A percentile compares a stretch with the other conserved stretches of the same genome.
These are phyloP conservation scores for Arthrinium puccinioides DNA, from an alignment of 2,329 filamentous ascomycete species.

Conservation along the genomic window DNA sequence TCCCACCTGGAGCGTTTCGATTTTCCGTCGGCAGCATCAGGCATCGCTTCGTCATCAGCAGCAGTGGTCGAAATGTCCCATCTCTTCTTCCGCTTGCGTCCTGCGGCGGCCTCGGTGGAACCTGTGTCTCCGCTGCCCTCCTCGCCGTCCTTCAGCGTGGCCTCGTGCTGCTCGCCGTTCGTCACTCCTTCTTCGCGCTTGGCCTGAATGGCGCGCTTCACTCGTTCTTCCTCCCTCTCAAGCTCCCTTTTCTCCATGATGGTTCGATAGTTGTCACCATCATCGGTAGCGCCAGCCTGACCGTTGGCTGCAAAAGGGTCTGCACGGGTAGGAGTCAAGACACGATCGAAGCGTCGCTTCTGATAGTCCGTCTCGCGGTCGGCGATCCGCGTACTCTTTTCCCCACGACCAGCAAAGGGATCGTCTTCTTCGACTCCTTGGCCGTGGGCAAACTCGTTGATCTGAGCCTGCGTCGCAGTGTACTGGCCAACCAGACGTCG, in stretches of 20 bases:
- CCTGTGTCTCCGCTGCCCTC: slow-evolving; percentile 69
- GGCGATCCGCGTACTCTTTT: slow-evolving; percentile 84
- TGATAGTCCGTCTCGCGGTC: slow-evolving; percentile 97
- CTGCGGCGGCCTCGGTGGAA: slow-evolving; percentile 54
- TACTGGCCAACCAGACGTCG: slow-evolving; percentile 88
- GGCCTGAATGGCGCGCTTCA: slow-evolving; percentile 72
- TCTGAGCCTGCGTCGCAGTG: slow-evolving; percentile 83
- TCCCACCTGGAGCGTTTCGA: slow-evolving; percentile 83
- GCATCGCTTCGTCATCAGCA: slow-evolving; percentile 39
- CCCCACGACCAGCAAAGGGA: slow-evolving; percentile 70
- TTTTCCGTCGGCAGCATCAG: slow-evolving; percentile 48
- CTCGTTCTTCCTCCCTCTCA: slow-evolving; percentile 87
- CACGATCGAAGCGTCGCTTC: slow-evolving; percentile 86
- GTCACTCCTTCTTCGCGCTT: slow-evolving; percentile 51
- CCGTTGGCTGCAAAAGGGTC: slow-evolving; percentile 78
- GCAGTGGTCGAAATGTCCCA: slow-evolving; percentile 73
- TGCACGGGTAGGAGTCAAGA: slow-evolving; percentile 75
- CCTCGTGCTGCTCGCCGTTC: slow-evolving; percentile 55
- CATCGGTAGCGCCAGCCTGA: slow-evolving; percentile 57
- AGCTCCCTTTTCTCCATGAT: slow-evolving; percentile 87
- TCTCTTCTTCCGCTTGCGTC: slow-evolving; percentile 83
- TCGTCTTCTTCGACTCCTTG: slow-evolving; percentile 87
- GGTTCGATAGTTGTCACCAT: slow-evolving; percentile 79
- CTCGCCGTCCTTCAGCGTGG: slow-evolving; percentile 67
- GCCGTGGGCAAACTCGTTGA: slow-evolving; percentile 87